Evolutionary conservation across 2,329 filamentous ascomycete genomes (phyloP).

Genomic region (Leptographium wingfieldii): DNA sequence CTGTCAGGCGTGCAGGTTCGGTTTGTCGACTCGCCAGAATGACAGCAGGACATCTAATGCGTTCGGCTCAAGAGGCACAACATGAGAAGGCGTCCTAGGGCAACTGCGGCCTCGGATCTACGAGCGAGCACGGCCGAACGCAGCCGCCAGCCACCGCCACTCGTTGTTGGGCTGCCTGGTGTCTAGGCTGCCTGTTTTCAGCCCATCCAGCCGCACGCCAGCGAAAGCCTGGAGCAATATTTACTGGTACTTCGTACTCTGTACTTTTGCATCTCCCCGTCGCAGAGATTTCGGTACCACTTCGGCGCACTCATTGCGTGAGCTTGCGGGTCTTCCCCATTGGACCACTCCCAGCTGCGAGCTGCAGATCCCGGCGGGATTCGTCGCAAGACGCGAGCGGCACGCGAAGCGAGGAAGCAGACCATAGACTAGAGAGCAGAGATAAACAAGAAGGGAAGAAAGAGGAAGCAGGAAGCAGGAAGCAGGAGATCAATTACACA

Average conservation of each 20-base stretch:
- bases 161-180: neutral
- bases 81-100: too few species aligned
- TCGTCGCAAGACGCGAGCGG: neutral
- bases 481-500: too few species aligned
- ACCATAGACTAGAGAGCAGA: neutral
- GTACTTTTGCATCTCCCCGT: too few species aligned
- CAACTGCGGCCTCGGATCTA: too few species aligned
- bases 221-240: neutral
- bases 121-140: too few species aligned
- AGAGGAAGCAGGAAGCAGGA: too few species aligned
- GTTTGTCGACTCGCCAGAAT: neutral
- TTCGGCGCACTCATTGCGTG: too few species aligned
- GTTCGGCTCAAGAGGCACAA: too few species aligned
- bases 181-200: neutral
- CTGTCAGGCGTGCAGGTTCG: conserved; percentile 1
- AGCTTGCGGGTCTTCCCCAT: too few species aligned
- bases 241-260: too few species aligned
- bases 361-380: neutral
- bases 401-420: neutral
- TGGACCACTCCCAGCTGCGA: neutral
- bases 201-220: neutral
- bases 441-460: too few species aligned
- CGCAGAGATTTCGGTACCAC: neutral
- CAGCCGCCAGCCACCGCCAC: neutral
- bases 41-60: neutral